Conservation (phyloP, 1,284 basidiomycete species). For the Papiliotrema flavescens region DNA sequence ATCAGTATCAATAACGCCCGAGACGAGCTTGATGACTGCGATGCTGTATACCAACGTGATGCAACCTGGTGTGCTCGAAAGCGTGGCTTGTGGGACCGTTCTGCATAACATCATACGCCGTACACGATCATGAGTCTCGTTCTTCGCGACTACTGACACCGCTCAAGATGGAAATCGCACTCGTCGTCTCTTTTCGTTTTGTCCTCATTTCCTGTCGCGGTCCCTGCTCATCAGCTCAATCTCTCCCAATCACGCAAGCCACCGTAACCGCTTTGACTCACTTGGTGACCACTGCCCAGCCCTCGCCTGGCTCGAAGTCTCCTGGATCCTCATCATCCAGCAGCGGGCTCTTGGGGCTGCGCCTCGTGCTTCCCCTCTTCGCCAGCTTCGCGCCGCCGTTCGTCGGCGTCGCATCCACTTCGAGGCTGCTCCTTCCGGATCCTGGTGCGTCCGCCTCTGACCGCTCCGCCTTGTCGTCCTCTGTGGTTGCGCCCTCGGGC, state of each 20-base stretch:
- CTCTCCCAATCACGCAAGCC: background rate
- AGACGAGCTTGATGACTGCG: background rate
- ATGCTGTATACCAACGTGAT: background rate
- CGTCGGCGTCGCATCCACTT: conserved; percentile 4
- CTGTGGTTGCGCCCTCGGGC: background rate
- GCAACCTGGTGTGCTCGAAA: background rate
- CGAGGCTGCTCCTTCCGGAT: background rate
- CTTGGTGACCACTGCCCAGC: conserved; percentile 45
- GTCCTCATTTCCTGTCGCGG: background rate
- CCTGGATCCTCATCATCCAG: conserved; percentile 47
- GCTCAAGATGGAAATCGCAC: background rate
- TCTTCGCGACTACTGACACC: too few species aligned
- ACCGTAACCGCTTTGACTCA: conserved; percentile 14
- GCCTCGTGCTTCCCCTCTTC: conserved; percentile 14
- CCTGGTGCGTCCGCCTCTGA: background rate
- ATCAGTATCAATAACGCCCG: conserved; percentile 1
- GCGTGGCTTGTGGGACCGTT: background rate
- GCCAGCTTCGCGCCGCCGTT: background rate
- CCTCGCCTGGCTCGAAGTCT: conserved; percentile 44
- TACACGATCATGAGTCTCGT: background rate
- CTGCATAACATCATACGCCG: background rate
- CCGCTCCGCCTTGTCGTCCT: background rate
- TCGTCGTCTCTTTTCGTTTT: background rate
- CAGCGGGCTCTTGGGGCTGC: conserved; percentile 34
- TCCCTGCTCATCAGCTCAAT: background rate